Conservation (phyloP, 1,139 yeast genomes). For the Debaryomyces singareniensis region DNA sequence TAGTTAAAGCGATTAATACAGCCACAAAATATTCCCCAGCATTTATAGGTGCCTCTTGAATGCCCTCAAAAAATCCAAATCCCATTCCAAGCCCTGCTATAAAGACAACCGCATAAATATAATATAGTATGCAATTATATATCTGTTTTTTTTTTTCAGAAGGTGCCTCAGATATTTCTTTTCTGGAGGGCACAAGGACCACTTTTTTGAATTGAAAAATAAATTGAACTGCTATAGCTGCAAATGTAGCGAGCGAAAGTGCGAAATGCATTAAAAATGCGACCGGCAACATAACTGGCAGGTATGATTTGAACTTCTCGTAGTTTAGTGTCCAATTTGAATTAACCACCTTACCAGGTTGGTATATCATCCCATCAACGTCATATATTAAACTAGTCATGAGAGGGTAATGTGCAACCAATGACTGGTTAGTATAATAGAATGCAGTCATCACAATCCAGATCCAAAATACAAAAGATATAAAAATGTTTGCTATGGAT, state of each 20-base stretch:
- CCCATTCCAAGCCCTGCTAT: slow-evolving; percentile 33
- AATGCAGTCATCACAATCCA: slow-evolving; percentile 15
- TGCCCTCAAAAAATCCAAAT: slow-evolving; percentile 31
- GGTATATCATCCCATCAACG: slow-evolving; percentile 36
- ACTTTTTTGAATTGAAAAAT: slow-evolving; percentile 17
- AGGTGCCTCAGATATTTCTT: too few relatives aligned
- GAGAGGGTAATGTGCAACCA: slow-evolving; percentile 12
- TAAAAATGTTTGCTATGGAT: slow-evolving; percentile 18
- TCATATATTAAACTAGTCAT: slow-evolving; percentile 22
- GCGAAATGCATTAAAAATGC: slow-evolving; percentile 10
- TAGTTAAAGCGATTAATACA: slow-evolving; percentile 32
- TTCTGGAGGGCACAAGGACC: slow-evolving; percentile 37
- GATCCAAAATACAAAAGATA: slow-evolving; percentile 16
- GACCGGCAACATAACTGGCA: slow-evolving; percentile 22
- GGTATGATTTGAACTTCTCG: slow-evolving; percentile 40
- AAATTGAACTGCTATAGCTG: slow-evolving; percentile 8
- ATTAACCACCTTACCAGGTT: slow-evolving; percentile 36
- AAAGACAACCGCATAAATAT: slow-evolving; percentile 50
- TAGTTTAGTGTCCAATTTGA: slow-evolving; percentile 29
- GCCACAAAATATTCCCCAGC: slow-evolving; percentile 34
- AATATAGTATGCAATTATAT: slow-evolving; percentile 67
- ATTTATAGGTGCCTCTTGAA: slow-evolving; percentile 39
- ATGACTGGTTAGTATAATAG: slow-evolving; percentile 12
- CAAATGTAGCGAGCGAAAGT: slow-evolving; percentile 8
- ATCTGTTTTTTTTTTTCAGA: slow-evolving; percentile 48